Evolutionary conservation across 2,329 filamentous ascomycete genomes (phyloP), one percentile per base, ranked within the genome.

Genomic region (Neocatenulostroma microsporum): DNA sequence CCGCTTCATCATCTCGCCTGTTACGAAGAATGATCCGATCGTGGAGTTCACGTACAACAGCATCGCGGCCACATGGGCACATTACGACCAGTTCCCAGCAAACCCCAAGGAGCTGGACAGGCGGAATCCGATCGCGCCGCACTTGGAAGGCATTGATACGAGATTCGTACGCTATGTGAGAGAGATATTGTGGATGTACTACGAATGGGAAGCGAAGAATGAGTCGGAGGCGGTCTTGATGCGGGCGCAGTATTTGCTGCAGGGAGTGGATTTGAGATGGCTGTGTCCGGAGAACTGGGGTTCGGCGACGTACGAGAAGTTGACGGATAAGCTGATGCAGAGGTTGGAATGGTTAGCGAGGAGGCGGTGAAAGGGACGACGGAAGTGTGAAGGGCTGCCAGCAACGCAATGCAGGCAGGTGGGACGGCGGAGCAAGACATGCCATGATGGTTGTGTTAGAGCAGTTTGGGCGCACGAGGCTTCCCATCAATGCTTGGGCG

Each of bases 1-100:
- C 9, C 21, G 17, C 13, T 31, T 38, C 33, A 34, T 21, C 39
- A 34, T 29, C 36, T 36, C 42, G 6, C 17, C 30, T 20, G 30
- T 20, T 12, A 20, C 30, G 8, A n/a, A n/a, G n/a, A n/a, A n/a
- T n/a, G 19, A 12, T 3, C 30, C 30, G 12, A 5, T 10, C 7
- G 7, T 32, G 4, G 30, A 32, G 10, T 32, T 32, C n/a, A 17
- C 18, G 18, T 21, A 21, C 30, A 32, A 20, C 30, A 6, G 7
- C 6, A 21, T 32, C 9, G 30, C 30, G 13, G 9, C 30, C 11
- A 21, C 18, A 3, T 32, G 30, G 30, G 17, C 30, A 4, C 21
- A 32, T 13, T 32, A 32, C 19, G 12, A 17, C 3, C 11, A 5
- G 5, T 11, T 21, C 17, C 30, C 30, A 17, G 11, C 9, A 14